Evolutionary conservation across 208 protist species (phyloP).

Genomic region (Wallacemonas rigidus): DNA sequence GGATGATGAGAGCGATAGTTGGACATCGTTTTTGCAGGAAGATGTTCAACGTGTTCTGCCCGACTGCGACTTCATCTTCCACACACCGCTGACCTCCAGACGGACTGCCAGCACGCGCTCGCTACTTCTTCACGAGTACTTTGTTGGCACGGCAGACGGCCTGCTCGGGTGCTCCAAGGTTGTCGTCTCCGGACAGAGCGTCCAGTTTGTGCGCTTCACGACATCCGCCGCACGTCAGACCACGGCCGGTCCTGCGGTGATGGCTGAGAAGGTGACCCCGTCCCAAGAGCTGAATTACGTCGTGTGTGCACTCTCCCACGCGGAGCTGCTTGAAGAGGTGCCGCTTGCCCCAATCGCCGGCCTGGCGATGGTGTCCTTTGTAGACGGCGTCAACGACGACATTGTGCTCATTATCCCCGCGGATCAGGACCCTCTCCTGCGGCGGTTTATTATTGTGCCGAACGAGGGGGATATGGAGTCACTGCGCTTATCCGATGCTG

Average conservation of each 20-base stretch:
- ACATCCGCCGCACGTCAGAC: neutral
- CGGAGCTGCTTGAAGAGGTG: constrained; percentile 74
- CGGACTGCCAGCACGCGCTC: constrained; percentile 28
- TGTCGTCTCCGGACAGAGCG: constrained; percentile 45
- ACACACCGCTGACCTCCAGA: constrained; percentile 27
- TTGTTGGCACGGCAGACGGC: constrained; percentile 48
- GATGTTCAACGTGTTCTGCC: constrained; percentile 75
- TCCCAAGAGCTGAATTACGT: constrained; percentile 26
- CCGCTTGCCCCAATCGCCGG: constrained; percentile 74
- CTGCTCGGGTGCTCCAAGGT: constrained; percentile 79
- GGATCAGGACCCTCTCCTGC: constrained; percentile 43
- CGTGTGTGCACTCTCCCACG: constrained; percentile 82
- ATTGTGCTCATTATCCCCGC: constrained; percentile 66
- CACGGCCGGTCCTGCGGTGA: constrained; percentile 3
- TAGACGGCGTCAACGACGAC: constrained; percentile 80
- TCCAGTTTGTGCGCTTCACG: constrained; percentile 56
- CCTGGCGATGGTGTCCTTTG: constrained; percentile 54
- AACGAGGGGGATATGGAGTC: constrained; percentile 30
- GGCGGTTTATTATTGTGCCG: constrained; percentile 71
- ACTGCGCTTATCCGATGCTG: constrained; percentile 42
- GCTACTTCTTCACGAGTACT: constrained; percentile 61
- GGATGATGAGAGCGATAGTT: constrained; percentile 42
- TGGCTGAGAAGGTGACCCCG: constrained; percentile 36
- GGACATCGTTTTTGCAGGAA: constrained; percentile 71
- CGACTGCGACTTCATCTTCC: constrained; percentile 66